A percentile compares a stretch with the other conserved stretches of the same genome.
phyloP scores from a whole-genome alignment of 2,329 filamentous ascomycete species.

The Incumbomyces lentus region DNA sequence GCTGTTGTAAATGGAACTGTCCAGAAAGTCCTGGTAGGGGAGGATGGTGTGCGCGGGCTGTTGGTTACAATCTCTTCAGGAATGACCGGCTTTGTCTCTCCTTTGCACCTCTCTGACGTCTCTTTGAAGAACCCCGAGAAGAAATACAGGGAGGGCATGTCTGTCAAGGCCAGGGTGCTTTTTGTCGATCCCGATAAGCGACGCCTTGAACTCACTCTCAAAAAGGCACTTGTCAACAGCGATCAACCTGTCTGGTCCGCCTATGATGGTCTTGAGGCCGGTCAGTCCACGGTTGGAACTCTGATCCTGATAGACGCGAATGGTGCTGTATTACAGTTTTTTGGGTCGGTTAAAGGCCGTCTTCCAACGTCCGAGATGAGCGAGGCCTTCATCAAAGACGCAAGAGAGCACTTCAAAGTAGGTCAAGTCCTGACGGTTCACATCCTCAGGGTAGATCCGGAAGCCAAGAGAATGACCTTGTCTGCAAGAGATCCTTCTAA shows the following conservation, averaged over 20 bases:
- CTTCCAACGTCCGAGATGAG: constrained; percentile 95
- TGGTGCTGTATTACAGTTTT: constrained; percentile 89
- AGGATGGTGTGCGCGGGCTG: constrained; percentile 67
- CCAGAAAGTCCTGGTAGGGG: constrained; percentile 71
- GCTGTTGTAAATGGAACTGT: constrained; percentile 71
- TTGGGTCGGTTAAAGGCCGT: constrained; percentile 71
- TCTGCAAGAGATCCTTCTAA: constrained; percentile 81
- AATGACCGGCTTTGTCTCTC: constrained; percentile 78
- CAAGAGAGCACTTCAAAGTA: constrained; percentile 74
- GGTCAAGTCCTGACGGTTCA: constrained; percentile 90
- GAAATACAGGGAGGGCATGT: constrained; percentile 81
- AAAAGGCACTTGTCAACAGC: constrained; percentile 88
- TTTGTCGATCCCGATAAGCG: constrained; percentile 66
- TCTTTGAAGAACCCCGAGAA: constrained; percentile 86
- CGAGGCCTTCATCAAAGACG: constrained; percentile 85
- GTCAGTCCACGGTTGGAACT: constrained; percentile 73
- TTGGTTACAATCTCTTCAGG: constrained; percentile 77
- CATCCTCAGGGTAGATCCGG: constrained; percentile 67
- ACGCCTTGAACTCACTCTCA: constrained; percentile 77
- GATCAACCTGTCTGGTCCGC: constrained; percentile 69
- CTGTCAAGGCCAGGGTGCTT: constrained; percentile 75
- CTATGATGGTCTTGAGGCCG: constrained; percentile 62
- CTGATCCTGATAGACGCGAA: constrained; percentile 68
- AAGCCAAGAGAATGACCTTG: constrained; percentile 63
- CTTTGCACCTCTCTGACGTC: constrained; percentile 80